A percentile compares a stretch with the other conserved stretches of the same genome.
Evolutionary conservation across 352 stramenopile species (phyloP).

Genomic region (Pythium aristosporum): DNA sequence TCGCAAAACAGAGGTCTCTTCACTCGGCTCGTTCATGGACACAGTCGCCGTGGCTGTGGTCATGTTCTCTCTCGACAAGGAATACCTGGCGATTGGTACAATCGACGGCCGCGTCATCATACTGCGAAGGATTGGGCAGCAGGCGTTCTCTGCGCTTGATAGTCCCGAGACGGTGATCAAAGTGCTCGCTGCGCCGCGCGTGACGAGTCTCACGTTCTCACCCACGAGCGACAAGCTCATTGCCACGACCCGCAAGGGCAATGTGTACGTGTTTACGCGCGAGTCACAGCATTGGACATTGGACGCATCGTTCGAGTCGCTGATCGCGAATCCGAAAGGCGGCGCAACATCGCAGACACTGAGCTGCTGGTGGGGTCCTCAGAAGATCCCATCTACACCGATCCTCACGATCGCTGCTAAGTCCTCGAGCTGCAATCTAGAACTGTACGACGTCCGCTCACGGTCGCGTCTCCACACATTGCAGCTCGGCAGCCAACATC

Average conservation of each 20-base stretch:
- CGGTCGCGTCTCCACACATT: constrained; percentile 46
- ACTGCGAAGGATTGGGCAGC: not conserved
- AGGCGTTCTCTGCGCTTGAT: not conserved
- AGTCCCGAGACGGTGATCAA: constrained; percentile 26
- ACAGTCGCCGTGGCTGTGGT: constrained; percentile 43
- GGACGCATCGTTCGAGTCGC: constrained; percentile 26
- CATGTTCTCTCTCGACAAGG: constrained; percentile 36
- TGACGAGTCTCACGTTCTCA: constrained; percentile 58
- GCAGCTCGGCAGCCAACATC: constrained; percentile 16
- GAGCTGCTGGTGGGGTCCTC: constrained; percentile 42
- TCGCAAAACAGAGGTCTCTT: not conserved
- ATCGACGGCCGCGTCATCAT: constrained; percentile 59
- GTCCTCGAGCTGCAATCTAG: constrained; percentile 32
- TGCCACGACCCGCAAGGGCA: constrained; percentile 57
- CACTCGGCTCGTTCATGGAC: constrained; percentile 1
- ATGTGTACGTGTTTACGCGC: constrained; percentile 51
- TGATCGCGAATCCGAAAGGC: constrained; percentile 48
- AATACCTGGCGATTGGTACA: constrained; percentile 37
- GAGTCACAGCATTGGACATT: constrained; percentile 27
- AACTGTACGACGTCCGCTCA: constrained; percentile 49
- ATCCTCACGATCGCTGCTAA: constrained; percentile 52
- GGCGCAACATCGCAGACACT: constrained; percentile 46
- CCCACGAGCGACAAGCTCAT: constrained; percentile 30
- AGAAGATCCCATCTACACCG: not conserved
- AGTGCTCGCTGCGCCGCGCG: constrained; percentile 47